These are phyloP conservation scores for Fusarium chaquense DNA, from an alignment of 2,329 filamentous ascomycete species.

Conservation along the genomic window DNA sequence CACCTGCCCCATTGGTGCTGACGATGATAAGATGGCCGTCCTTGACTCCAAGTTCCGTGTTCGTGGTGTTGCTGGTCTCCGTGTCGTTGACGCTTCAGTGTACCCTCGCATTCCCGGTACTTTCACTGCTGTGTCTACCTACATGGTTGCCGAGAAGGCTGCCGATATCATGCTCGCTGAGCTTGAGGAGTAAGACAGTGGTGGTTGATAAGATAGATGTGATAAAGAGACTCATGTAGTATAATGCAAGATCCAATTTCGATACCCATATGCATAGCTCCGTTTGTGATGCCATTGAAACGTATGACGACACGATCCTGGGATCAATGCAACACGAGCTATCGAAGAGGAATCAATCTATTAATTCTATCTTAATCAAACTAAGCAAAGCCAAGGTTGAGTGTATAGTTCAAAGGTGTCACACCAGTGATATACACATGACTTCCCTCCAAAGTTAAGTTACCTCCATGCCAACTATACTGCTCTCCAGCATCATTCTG, in stretches of 20 bases:
- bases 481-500: slow-evolving; percentile 21
- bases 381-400: slow-evolving; percentile 23
- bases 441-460: slow-evolving; percentile 7
- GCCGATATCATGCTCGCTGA: slow-evolving; percentile 48
- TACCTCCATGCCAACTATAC: slow-evolving; percentile 20
- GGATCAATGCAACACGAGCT: background rate
- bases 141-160: slow-evolving; percentile 52
- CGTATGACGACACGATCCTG: too few species aligned
- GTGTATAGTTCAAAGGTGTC: slow-evolving; percentile 18
- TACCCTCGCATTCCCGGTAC: slow-evolving; percentile 56
- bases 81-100: slow-evolving; percentile 61
- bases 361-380: background rate
- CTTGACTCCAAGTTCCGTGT: slow-evolving; percentile 64
- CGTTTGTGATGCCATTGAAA: background rate
- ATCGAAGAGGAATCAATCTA: background rate
- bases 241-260: slow-evolving; percentile 7
- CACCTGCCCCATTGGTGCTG: slow-evolving; percentile 51
- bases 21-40: slow-evolving; percentile 54
- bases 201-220: background rate
- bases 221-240: background rate
- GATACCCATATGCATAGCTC: background rate
- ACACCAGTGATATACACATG: slow-evolving; percentile 23
- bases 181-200: slow-evolving; percentile 11
- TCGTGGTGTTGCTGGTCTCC: slow-evolving; percentile 58
- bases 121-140: slow-evolving; percentile 51